Evolutionary conservation across 148 eudicot genomes (phyloP).

Genomic region (Diospyros lotus): DNA sequence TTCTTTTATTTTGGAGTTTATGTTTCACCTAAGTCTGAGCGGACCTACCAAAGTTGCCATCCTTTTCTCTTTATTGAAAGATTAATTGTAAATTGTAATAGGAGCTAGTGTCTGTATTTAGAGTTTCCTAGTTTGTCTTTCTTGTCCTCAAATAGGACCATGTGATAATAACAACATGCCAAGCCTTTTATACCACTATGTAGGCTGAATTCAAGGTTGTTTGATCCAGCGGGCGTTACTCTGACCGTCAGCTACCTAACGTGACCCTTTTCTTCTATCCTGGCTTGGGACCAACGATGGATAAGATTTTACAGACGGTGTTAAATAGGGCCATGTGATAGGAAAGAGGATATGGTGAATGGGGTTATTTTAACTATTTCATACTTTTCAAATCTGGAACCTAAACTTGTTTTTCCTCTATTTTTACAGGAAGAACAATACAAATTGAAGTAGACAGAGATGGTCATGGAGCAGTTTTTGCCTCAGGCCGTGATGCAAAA

Average conservation of each 20-base stretch:
- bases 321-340: not conserved
- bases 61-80: not conserved
- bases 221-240: too few relatives aligned
- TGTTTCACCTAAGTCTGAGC: not conserved
- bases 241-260: too few relatives aligned
- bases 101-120: not conserved
- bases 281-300: too few relatives aligned
- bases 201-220: too few relatives aligned
- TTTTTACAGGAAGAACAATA: slow-evolving; percentile 9
- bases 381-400: not conserved
- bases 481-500: slow-evolving; percentile 13
- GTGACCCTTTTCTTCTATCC: too few relatives aligned
- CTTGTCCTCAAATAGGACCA: not conserved
- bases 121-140: not conserved
- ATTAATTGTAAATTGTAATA: not conserved
- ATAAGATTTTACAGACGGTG: too few relatives aligned
- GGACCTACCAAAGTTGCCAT: not conserved
- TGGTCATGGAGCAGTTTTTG: slow-evolving; percentile 38
- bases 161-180: too few relatives aligned
- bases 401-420: not conserved
- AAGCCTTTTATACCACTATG: too few relatives aligned
- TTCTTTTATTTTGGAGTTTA: not conserved
- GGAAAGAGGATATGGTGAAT: not conserved
- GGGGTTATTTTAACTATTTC: too few relatives aligned
- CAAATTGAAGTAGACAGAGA: not conserved